Base-by-base conservation (phyloP, 768 basidiomycete species). In the Termitomyces sp. region DNA sequence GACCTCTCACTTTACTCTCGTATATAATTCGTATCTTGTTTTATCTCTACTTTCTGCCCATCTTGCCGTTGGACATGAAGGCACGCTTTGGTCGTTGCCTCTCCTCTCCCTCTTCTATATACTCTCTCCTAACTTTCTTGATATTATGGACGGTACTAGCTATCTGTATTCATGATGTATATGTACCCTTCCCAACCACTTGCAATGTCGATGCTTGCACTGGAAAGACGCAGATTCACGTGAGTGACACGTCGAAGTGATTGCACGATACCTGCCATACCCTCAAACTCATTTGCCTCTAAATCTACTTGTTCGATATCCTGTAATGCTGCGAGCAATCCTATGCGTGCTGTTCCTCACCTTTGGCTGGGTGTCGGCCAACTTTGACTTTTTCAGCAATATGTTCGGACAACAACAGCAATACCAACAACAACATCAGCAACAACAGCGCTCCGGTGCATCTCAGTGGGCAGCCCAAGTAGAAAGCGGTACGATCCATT, bases 331-430 rank as follows among this genome's bases (percentile, higher is more conserved):
- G 17, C 64, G 60, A 23, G 40, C 52, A 48, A 28, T 64, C 19
- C 38, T 61, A 11, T 30, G 69, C 26, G 44, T 73, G 15, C 59
- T 80, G 21, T 64, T 76, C 14, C 55, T 75, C 5, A 69, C 75
- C 53, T 62, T 73, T 43, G 68, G 70, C 15, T 53, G 77, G 44
- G 79, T 68, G 33, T 71, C 73, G 15, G 86, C 83, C n/a, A 88
- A 91, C 63, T 91, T 91, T 68, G 77, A 82, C 46, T 88, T 90
- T 70, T 92, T 92, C 64, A 83, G 87, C 59, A 82, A 86, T 42
- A 85, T 91, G 81, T 91, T 89, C 63, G 81, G 83, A 42, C 75
- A 80, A 23, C 80, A 81, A 10, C 84, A 86, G 10, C 84, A 86
- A 12, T 82, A 85, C 26, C 82, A 81, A 19, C 84, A 85, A 41